A percentile compares a stretch with the other conserved stretches of the same genome.
These are phyloP conservation scores for Dothideomycetes sp. DNA, from an alignment of 2,329 filamentous ascomycete genomes.

Conservation along the genomic window DNA sequence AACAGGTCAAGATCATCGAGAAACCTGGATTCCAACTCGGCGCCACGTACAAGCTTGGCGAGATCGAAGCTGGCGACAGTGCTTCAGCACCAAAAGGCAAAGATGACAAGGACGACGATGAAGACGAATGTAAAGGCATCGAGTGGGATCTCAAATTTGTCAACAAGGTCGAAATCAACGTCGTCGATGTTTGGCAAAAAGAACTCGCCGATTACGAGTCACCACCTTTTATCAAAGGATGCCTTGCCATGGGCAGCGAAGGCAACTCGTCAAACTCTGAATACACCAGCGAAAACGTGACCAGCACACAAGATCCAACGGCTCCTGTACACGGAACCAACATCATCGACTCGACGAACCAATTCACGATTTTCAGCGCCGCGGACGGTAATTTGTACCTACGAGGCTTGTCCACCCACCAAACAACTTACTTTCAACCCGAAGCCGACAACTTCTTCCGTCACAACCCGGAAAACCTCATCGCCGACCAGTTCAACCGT, in stretches of 20 bases:
- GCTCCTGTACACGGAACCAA: too few species aligned
- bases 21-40: background rate
- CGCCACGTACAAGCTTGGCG: background rate
- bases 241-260: background rate
- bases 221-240: background rate
- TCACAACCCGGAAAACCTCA: background rate
- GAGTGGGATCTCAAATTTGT: background rate
- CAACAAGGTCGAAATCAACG: constrained; percentile 1
- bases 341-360: too few species aligned
- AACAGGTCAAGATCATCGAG: constrained; percentile 9
- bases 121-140: constrained; percentile 1
- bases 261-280: background rate
- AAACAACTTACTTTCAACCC: background rate
- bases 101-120: background rate
- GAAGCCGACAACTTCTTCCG: background rate
- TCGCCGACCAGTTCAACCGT: constrained; percentile 3
- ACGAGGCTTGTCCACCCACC: background rate
- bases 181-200: constrained; percentile 3
- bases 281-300: too few species aligned
- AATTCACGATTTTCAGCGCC: background rate
- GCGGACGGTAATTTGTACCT: constrained; percentile 8
- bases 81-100: too few species aligned
- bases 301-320: too few species aligned
- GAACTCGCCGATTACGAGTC: background rate
- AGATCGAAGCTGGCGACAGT: background rate